Evolutionary conservation across 108 stramenopile species (phyloP), one percentile per base, ranked within the genome.

Genomic region (Epipyxis sp.): DNA sequence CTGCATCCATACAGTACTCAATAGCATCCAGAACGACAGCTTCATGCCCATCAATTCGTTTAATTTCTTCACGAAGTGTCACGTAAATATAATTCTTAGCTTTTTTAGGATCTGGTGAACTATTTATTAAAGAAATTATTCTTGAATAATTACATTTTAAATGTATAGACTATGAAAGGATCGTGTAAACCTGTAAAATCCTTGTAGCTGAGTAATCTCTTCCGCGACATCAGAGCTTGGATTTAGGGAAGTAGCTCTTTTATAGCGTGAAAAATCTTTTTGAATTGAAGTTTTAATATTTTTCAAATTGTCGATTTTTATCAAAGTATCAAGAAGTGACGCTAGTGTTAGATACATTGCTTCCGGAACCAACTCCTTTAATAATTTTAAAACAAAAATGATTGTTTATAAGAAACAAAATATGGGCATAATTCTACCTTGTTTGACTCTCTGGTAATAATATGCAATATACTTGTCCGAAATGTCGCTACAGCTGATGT

Each of bases 191-290:
- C n/a, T n/a, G 39, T 84, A 41, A 42, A 85, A 85, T 6, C 81
- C 80, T 59, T 84, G 85, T 39, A 85, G 76, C 20, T 69, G 72
- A 40, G 57, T 45, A 16, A 59, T 76, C 41, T 59, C 83, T 69
- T 84, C 67, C 0, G 27, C 42, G 29, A 84, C 59, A 1, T 30
- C 65, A n/a, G 6, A 82, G 83, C 13, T 81, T 81, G 72, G 81
- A 54, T 29, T 78, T 43, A 42, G 74, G 69, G 27, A 69, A 80
- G 25, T 37, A 32, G 83, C 85, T 1, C 85, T 78, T 59, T 86
- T 86, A 82, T 86, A 86, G 0, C 85, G 67, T 1, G 79, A 62
- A 76, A 86, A 84, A 57, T 86, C 85, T 44, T 84, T 86, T 34
- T 77, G 76, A 6, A 86, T 44, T 43, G 72, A 78, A n/a, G 82